Evolutionary conservation across 2,329 filamentous ascomycete genomes (phyloP).

Genomic region (Pleurostoma richardsiae): DNA sequence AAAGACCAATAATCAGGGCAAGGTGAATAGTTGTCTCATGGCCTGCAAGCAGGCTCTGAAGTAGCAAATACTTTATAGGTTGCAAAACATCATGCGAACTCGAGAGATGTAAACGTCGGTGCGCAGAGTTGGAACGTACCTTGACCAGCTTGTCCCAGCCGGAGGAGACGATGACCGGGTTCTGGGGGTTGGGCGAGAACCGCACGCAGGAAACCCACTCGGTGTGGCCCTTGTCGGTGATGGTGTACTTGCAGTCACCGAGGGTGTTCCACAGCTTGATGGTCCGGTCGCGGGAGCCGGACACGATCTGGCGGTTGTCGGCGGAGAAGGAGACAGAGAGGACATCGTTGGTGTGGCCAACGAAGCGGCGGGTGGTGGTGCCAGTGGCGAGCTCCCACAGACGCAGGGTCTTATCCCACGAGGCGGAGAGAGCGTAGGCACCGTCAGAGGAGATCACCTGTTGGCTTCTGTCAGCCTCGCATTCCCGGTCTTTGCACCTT

Average conservation of each 20-base stretch:
- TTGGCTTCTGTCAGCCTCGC: slow-evolving; percentile 29
- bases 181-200: slow-evolving; percentile 99
- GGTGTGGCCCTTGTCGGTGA: slow-evolving; percentile 99
- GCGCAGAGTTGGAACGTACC: slow-evolving; percentile 56
- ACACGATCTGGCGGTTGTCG: slow-evolving; percentile 99
- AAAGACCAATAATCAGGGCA: slow-evolving; percentile 62
- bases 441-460: slow-evolving; percentile 99
- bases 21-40: slow-evolving; percentile 98
- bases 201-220: slow-evolving; percentile 99
- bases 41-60: slow-evolving; percentile 89
- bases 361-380: slow-evolving; percentile 95
- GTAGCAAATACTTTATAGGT: slow-evolving; percentile 98
- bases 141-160: slow-evolving; percentile 99
- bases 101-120: slow-evolving; percentile 7
- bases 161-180: slow-evolving; percentile 97
- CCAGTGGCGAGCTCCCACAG: slow-evolving; percentile 98
- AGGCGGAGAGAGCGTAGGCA: slow-evolving; percentile 96
- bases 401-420: slow-evolving; percentile 99
- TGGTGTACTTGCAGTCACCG: slow-evolving; percentile 99
- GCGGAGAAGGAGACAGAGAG: slow-evolving; percentile 99
- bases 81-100: slow-evolving; percentile 85
- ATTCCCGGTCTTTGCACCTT: slow-evolving; percentile 11
- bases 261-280: slow-evolving; percentile 99
- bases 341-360: slow-evolving; percentile 99
- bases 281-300: slow-evolving; percentile 93